phyloP scores from a whole-genome alignment of 208 protist genomes.

The Leishmania amazonensis region DNA sequence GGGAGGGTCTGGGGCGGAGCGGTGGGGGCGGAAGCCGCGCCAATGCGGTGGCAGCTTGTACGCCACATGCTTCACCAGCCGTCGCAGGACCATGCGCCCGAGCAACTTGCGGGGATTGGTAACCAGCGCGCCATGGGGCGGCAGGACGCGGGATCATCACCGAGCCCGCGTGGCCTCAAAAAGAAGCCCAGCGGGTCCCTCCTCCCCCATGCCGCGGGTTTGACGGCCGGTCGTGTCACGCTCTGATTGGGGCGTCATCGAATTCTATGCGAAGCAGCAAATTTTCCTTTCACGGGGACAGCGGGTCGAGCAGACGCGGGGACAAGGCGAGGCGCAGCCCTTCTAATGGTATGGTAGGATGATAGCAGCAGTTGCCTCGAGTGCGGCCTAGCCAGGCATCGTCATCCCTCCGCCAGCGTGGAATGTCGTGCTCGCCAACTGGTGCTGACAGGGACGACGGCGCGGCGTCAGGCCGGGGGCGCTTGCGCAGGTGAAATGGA shows the following conservation, averaged over 20 bases:
- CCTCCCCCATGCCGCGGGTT: not conserved
- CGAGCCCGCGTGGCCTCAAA: no score
- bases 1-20: not conserved
- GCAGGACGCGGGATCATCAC: not conserved
- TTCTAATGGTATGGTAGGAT: slow-evolving; percentile 18
- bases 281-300: not conserved
- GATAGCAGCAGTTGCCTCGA: slow-evolving; percentile 13
- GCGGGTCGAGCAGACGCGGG: not conserved
- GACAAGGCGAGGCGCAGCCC: slow-evolving; percentile 12
- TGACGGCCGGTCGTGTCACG: not conserved
- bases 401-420: not conserved
- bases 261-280: not conserved
- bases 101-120: not conserved
- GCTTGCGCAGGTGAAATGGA: slow-evolving; percentile 18
- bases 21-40: not conserved
- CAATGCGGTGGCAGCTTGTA: not conserved
- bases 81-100: not conserved
- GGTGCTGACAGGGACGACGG: not conserved
- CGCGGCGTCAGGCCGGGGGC: not conserved
- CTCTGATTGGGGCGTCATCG: not conserved
- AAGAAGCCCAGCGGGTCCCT: not conserved
- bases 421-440: not conserved
- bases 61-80: not conserved
- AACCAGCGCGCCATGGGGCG: not conserved
- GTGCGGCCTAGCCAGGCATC: not conserved